Conservation (phyloP, 768 basidiomycete species). For the Floccularia luteovirens region DNA sequence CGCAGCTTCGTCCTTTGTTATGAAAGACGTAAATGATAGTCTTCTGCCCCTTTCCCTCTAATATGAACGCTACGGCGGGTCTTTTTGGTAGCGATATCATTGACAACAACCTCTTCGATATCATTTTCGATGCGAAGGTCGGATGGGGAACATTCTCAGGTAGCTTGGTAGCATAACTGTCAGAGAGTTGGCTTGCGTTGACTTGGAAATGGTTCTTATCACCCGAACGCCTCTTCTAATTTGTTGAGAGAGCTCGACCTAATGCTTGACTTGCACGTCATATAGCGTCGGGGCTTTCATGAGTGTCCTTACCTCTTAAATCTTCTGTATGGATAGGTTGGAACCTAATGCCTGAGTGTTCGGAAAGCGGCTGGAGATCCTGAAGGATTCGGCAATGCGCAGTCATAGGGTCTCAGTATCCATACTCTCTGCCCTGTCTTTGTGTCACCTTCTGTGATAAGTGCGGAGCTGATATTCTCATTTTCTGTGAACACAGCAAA, state of each 20-base stretch:
- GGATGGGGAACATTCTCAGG: not conserved
- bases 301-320: constrained; percentile 9
- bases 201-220: constrained; percentile 3
- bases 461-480: not conserved
- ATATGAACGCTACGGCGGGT: constrained; percentile 9
- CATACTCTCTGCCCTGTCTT: constrained; percentile 12
- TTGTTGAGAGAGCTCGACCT: constrained; percentile 18
- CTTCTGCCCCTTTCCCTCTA: constrained; percentile 27
- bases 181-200: constrained; percentile 3
- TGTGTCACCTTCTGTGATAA: not conserved
- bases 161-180: constrained; percentile 1
- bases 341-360: constrained; percentile 39
- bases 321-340: constrained; percentile 23
- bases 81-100: constrained; percentile 10
- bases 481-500: constrained; percentile 1
- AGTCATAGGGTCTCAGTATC: constrained; percentile 21
- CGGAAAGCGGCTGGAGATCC: constrained; percentile 19
- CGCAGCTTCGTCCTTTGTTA: constrained; percentile 21
- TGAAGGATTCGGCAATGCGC: constrained; percentile 17
- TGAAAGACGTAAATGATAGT: constrained; percentile 32
- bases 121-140: constrained; percentile 1
- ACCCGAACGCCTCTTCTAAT: constrained; percentile 5
- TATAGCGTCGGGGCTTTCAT: constrained; percentile 12
- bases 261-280: constrained; percentile 16
- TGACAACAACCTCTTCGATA: constrained; percentile 21